Conservation (phyloP, 78 protist genomes). For the Dictyostelium brefeldianum region DNA sequence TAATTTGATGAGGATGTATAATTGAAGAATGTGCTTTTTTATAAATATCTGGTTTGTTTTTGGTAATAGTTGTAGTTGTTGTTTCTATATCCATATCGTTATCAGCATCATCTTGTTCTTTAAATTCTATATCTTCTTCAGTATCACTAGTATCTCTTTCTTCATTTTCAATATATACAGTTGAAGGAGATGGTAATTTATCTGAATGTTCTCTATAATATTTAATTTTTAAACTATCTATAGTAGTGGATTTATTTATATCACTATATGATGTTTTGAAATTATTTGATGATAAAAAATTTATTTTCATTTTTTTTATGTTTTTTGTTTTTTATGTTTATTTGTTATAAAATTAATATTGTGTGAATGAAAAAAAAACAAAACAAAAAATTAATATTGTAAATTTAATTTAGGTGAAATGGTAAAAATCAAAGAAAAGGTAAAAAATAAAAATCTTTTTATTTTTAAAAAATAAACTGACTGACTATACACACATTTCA, state of each 20-base stretch:
- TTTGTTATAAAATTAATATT: too few species aligned
- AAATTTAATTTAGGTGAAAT: too few species aligned
- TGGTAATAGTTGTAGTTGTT: too few species aligned
- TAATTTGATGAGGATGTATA: slow-evolving; percentile 45
- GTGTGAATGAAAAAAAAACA: too few species aligned
- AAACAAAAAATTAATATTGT: too few species aligned
- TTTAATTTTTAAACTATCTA: slow-evolving; percentile 14
- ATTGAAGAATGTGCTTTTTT: slow-evolving; percentile 6
- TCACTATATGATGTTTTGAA: slow-evolving; percentile 10
- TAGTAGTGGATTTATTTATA: slow-evolving; percentile 21
- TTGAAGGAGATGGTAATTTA: slow-evolving; percentile 32
- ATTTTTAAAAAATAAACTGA: too few species aligned
- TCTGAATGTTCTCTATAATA: slow-evolving; percentile 48
- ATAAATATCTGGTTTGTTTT: not conserved
- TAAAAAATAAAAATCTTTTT: too few species aligned
- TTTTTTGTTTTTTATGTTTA: not conserved
- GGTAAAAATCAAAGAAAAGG: too few species aligned
- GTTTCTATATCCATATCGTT: not conserved
- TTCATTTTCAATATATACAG: too few species aligned
- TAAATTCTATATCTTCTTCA: not conserved
- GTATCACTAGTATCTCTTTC: not conserved
- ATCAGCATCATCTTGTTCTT: not conserved
- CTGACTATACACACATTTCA: too few species aligned
- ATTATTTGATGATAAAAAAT: slow-evolving; percentile 14
- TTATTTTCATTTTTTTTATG: not conserved